phyloP scores from a whole-genome alignment of 345 rosid species.

The Bretschneidera sinensis region DNA sequence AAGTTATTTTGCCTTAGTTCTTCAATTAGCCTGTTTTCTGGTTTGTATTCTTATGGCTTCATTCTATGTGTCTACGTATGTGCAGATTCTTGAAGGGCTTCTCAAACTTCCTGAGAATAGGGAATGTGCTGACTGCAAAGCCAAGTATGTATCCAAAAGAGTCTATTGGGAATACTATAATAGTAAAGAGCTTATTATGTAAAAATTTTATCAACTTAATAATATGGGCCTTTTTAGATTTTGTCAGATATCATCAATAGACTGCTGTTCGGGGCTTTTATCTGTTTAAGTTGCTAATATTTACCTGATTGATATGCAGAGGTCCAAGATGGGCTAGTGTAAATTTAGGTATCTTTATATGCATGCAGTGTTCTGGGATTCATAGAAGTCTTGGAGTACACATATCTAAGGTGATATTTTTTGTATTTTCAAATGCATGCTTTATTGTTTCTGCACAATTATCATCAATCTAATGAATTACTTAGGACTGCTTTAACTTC shows the following conservation, averaged over 20 bases:
- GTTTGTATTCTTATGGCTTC: slow-evolving; percentile 10
- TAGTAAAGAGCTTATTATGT: slow-evolving; percentile 2
- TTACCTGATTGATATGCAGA: slow-evolving; percentile 42
- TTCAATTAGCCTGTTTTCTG: not conserved
- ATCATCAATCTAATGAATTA: not conserved
- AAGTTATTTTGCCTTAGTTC: not conserved
- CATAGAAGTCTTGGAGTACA: slow-evolving; percentile 99
- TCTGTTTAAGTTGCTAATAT: slow-evolving; percentile 14
- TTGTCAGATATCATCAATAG: slow-evolving; percentile 8
- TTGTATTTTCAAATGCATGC: not conserved
- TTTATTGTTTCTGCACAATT: not conserved
- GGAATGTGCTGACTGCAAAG: slow-evolving; percentile 98
- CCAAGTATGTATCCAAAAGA: slow-evolving; percentile 55
- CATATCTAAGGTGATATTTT: slow-evolving; percentile 82
- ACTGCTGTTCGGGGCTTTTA: not conserved
- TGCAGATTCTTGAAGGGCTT: slow-evolving; percentile 90
- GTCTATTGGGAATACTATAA: not conserved
- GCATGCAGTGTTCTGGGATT: slow-evolving; percentile 98
- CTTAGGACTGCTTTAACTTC: not conserved
- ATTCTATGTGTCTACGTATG: not conserved
- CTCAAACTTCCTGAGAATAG: slow-evolving; percentile 87
- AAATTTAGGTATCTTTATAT: slow-evolving; percentile 92
- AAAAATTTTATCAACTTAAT: not conserved
- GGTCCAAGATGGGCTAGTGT: slow-evolving; percentile 99
- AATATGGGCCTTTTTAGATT: too few relatives aligned